A percentile compares a stretch with the other conserved stretches of the same genome.
These are phyloP conservation scores for Candida frijolesensis DNA, from an alignment of 1,139 yeast genomes.

Conservation along the genomic window DNA sequence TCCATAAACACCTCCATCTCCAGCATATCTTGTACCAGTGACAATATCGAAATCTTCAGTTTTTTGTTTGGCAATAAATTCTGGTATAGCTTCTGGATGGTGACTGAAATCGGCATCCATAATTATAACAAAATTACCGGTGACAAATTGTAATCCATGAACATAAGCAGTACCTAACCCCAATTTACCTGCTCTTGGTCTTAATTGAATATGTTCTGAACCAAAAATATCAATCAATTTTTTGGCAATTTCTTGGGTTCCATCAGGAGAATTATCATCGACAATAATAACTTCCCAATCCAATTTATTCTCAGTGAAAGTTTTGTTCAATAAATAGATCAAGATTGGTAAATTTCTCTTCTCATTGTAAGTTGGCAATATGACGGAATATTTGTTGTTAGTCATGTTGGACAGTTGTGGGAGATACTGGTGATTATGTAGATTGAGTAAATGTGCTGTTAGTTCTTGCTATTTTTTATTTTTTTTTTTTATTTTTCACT, in stretches of 20 bases:
- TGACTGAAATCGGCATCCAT: slow-evolving; percentile 91
- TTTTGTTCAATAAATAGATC: slow-evolving; percentile 69
- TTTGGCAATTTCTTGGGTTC: slow-evolving; percentile 74
- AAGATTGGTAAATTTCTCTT: slow-evolving; percentile 71
- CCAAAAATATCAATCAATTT: slow-evolving; percentile 68
- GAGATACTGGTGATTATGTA: background rate
- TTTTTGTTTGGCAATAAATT: slow-evolving; percentile 71
- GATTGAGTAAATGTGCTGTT: background rate
- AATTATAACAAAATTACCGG: slow-evolving; percentile 76
- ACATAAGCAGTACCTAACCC: slow-evolving; percentile 85
- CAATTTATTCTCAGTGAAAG: slow-evolving; percentile 60
- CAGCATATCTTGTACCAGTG: slow-evolving; percentile 84
- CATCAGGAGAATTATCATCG: slow-evolving; percentile 83
- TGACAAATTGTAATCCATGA: slow-evolving; percentile 72
- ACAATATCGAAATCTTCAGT: slow-evolving; percentile 70
- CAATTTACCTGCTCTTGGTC: slow-evolving; percentile 77
- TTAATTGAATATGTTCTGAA: slow-evolving; percentile 60
- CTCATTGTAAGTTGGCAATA: slow-evolving; percentile 81
- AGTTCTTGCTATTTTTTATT: background rate
- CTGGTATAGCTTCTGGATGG: slow-evolving; percentile 79
- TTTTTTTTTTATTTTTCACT: background rate
- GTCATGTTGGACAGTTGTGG: slow-evolving; percentile 13
- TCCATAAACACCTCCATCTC: slow-evolving; percentile 82
- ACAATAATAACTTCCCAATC: slow-evolving; percentile 82
- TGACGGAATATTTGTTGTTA: slow-evolving; percentile 67